Evolutionary conservation across 768 basidiomycete species (phyloP).

Genomic region (Dentipellis sp.): DNA sequence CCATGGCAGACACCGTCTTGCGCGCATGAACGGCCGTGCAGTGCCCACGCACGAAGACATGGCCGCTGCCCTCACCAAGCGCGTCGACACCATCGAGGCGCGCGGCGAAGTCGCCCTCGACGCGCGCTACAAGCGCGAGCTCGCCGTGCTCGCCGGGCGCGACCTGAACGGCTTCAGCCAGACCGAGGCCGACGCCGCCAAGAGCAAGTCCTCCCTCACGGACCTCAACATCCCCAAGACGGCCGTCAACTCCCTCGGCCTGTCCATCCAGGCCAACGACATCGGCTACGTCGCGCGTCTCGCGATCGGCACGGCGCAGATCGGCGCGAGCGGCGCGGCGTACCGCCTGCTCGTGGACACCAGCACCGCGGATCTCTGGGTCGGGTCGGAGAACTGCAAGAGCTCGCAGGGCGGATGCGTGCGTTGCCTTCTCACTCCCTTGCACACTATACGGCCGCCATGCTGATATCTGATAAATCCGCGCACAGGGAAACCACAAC

Average conservation of each 20-base stretch:
- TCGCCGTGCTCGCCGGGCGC: no score
- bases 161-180: slow-evolving; percentile 30
- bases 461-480: no score
- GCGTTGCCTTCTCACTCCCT: not conserved
- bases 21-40: slow-evolving; percentile 56
- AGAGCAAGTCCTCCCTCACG: no score
- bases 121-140: slow-evolving; percentile 10
- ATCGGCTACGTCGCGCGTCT: slow-evolving; percentile 35
- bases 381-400: slow-evolving; percentile 26
- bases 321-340: slow-evolving; percentile 32
- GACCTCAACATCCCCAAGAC: no score
- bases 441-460: not conserved
- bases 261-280: slow-evolving; percentile 59
- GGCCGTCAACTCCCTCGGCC: slow-evolving; percentile 44
- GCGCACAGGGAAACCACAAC: slow-evolving; percentile 46
- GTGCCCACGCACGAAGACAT: slow-evolving; percentile 42
- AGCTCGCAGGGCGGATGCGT: slow-evolving; percentile 28
- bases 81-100: slow-evolving; percentile 17
- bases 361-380: slow-evolving; percentile 38
- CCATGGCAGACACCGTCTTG: slow-evolving; percentile 51
- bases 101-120: not conserved
- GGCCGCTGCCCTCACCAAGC: slow-evolving; percentile 32
- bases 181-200: slow-evolving; percentile 26
- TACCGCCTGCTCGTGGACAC: slow-evolving; percentile 38
- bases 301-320: slow-evolving; percentile 22